Evolutionary conservation across 208 protist species (phyloP), one percentile per base, ranked within the genome.

Genomic region (Trypanosomatidae sp.): DNA sequence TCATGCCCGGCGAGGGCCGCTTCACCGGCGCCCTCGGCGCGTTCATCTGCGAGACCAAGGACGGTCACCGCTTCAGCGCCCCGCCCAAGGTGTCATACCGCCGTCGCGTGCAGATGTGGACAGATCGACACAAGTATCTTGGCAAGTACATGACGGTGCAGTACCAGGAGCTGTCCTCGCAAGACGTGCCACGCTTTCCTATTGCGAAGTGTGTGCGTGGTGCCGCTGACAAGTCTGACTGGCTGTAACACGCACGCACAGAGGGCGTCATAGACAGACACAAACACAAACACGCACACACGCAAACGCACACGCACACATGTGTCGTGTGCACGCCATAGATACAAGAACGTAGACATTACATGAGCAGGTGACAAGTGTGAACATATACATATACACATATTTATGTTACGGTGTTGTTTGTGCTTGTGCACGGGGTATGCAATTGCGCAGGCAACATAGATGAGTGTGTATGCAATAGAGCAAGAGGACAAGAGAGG

Each of bases 111-210:
- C 53, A 61, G 26, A 33, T 90, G 46, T 94, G 86, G 82, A 46
- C 24, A 7, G 22, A 72, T 43, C 66, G 81, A 3, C 52, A 74
- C 23, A 30, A 73, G 28, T 66, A 70, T 45, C 60, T 87, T 6
- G 76, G 79, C 6, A 76, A 81, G 60, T 88, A 71, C 37, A 35
- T 89, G 24, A 94, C 86, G 18, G 72, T 94, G 40, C 80, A 88
- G 62, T 94, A 89, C 41, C 80, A 90, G 42, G 72, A 90, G 48
- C 71, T 91, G 4, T 84, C 78, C 16, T 68, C 71, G 20, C 74
- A 88, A 40, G 79, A 88, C 50, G 78, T 94, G 25, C 86, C 86
- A 19, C 86, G 86, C 49, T 94, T 94, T 37, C 86, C 86, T 0
- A 58, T 89, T 25, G 80, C 72, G 10, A 94, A 94, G 56, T 33